A percentile compares a stretch with the other conserved stretches of the same genome.
These are phyloP conservation scores for Aspergillus arachidicola DNA, from an alignment of 2,329 filamentous ascomycete genomes.

Conservation along the genomic window DNA sequence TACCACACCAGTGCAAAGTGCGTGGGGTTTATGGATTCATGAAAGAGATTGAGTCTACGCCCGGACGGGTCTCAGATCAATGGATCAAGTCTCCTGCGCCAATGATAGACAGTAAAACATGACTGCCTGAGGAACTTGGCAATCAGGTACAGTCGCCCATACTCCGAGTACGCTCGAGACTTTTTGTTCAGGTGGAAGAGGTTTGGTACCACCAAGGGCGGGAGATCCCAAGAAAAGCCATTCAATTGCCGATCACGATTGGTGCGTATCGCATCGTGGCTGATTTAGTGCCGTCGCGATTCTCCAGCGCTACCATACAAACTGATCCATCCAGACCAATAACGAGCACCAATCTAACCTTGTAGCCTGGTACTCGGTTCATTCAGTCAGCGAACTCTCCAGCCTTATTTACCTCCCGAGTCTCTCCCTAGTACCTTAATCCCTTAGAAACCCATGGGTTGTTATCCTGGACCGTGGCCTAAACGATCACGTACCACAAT, in stretches of 20 bases:
- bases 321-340: conserved; percentile 12
- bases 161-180: background rate
- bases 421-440: background rate
- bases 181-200: background rate
- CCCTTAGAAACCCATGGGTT: conserved; percentile 5
- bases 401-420: background rate
- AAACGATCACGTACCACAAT: conserved; percentile 20
- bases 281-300: conserved; percentile 6
- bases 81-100: background rate
- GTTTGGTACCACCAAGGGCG: background rate
- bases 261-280: conserved; percentile 8
- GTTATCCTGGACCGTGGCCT: background rate
- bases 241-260: conserved; percentile 1
- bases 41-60: background rate
- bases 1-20: background rate
- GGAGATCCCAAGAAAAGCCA: conserved; percentile 4
- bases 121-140: background rate
- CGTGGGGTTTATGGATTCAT: background rate
- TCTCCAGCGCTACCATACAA: conserved; percentile 10
- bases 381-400: conserved; percentile 1
- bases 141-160: background rate
- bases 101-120: background rate
- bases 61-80: background rate
- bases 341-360: conserved; percentile 11
- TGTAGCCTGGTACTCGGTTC: conserved; percentile 11